Evolutionary conservation across 257 asterid species (phyloP), one percentile per base, ranked within the genome.

Genomic region (Ehretia macrophylla): DNA sequence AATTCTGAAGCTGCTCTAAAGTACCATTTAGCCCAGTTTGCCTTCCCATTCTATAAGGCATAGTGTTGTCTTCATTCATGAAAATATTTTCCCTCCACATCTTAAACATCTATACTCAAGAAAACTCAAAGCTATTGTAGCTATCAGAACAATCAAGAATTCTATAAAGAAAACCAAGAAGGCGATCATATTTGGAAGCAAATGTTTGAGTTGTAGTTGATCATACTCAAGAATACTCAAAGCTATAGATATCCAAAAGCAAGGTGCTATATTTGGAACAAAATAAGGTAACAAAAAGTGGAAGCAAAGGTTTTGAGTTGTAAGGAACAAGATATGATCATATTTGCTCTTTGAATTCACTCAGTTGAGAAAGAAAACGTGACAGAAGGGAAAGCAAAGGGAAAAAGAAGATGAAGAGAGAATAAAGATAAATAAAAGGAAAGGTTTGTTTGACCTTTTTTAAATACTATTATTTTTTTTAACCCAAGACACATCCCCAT

Each of bases 1-100:
- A 70, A 64, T 59, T 51, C 35, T 65, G 58, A 52, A 64, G 57
- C 10, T 55, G 70, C 18, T 67, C 70, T 22, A 37, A 52, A 35
- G 23, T n/a, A 17, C 45, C 44, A 32, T 55, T 35, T 8, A 5
- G 19, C 21, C 32, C 46, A 55, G 32, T 52, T 11, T 52, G 38
- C 57, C 20, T 48, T 48, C 12, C 21, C 52, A n/a, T 47, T 49
- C 23, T 3, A 16, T 17, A 49, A 49, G 54, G 54, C 17, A 49
- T 19, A 49, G 20, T 19, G 54, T n/a, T 14, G 17, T 47, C 11
- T 49, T 49, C 27, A 49, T 49, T 49, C 23, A 49, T 49, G 54
- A 49, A 52, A n/a, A 52, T 52, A 22, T 52, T 52, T 5, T 52
- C 57, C 57, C 57, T 52, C 57, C 20, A 37, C 57, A 52, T 52